Evolutionary conservation across 2,329 filamentous ascomycete species (phyloP), one percentile per base, ranked within the genome.

Genomic region (Alternaria postmessia): DNA sequence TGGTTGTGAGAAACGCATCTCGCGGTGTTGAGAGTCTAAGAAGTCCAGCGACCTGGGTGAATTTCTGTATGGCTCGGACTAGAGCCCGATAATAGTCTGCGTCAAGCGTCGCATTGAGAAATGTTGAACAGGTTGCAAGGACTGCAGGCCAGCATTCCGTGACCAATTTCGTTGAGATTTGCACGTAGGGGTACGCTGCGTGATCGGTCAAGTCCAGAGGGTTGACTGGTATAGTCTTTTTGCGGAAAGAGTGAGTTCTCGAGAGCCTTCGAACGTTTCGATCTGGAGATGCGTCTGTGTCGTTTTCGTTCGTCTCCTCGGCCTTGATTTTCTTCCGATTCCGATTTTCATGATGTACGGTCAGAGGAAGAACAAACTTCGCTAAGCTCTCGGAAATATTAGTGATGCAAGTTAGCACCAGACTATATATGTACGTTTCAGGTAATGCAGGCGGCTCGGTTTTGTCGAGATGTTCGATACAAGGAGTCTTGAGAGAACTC

Each of bases 101-200:
- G 75, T 99, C 95, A 4, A 99, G 82, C 0, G 94, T 89, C 30
- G 95, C 92, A 74, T 96, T 96, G 18, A 99, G 81, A 74, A 98
- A 99, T 0, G 94, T 97, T 0, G 95, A 99, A 70, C 93, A 97
- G 2, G 93, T 95, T 1, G 95, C 94, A 49, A 99, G 86, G 39
- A 98, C 89, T 12, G 95, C 95, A 47, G 95, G 95, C 95, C 95
- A 99, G 76, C 94, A 98, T 67, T 92, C 87, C 4, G 96, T 92
- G 24, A 99, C 91, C 55, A 99, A 90, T 9, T 86, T 86, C 12
- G 93, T 92, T 69, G 92, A 94, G 2, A 88, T 88, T 71, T 89
- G 87, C 57, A 98, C 88, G 51, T 93, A 90, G 1, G 83, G 76
- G 53, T 89, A 85, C 8, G 93, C 83, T 0, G 91, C 86, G 72